These are phyloP conservation scores for Tulasnella sp. DNA, from an alignment of 768 basidiomycete species.

Conservation along the genomic window DNA sequence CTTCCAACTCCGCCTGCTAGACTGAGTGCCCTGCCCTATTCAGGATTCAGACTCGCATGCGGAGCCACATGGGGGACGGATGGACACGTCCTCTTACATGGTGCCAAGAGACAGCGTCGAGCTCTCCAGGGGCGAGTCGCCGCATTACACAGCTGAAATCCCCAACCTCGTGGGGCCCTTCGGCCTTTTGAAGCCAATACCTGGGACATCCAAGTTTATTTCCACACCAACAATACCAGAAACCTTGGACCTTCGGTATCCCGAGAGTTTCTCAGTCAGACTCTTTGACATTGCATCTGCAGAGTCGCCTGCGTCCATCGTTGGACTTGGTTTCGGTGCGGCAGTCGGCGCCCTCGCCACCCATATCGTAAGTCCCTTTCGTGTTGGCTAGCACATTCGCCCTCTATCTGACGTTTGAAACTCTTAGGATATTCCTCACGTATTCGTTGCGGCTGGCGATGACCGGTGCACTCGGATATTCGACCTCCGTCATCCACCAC, in stretches of 20 bases:
- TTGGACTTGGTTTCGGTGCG: slow-evolving; percentile 6
- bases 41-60: not conserved
- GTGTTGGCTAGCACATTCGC: not conserved
- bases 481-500: slow-evolving; percentile 8
- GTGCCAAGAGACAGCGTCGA: not conserved
- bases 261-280: not conserved
- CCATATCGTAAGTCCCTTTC: not conserved
- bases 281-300: slow-evolving; percentile 8
- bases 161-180: not conserved
- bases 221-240: not conserved
- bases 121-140: not conserved
- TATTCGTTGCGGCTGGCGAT: slow-evolving; percentile 9
- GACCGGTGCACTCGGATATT: slow-evolving; percentile 9
- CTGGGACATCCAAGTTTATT: not conserved
- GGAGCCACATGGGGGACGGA: not conserved
- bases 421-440: slow-evolving; percentile 1
- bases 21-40: not conserved
- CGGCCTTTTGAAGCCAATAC: not conserved
- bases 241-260: not conserved
- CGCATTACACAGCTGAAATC: not conserved
- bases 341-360: not conserved
- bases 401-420: not conserved
- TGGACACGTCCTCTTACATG: not conserved
- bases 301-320: slow-evolving; percentile 5
- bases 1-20: not conserved